Evolutionary conservation across 768 basidiomycete species (phyloP).

Genomic region (Psilocybe tampanensis): DNA sequence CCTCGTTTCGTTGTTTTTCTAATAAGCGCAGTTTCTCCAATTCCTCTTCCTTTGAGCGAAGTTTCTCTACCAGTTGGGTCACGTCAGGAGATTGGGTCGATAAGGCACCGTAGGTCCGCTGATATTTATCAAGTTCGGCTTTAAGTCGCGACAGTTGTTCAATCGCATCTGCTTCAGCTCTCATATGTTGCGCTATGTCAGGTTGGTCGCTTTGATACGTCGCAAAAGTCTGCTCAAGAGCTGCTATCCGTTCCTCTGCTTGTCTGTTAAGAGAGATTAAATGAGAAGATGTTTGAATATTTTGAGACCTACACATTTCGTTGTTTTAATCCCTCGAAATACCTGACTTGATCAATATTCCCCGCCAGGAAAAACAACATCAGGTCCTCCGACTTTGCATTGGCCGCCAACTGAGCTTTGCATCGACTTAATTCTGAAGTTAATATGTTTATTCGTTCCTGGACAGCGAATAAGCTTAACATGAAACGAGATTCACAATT

Average conservation of each 20-base stretch:
- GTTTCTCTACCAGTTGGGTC: constrained; percentile 48
- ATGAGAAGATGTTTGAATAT: not conserved
- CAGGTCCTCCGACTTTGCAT: constrained; percentile 69
- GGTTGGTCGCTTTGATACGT: constrained; percentile 51
- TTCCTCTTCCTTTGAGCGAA: constrained; percentile 72
- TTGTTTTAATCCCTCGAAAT: constrained; percentile 53
- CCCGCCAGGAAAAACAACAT: constrained; percentile 69
- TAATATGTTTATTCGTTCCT: constrained; percentile 76
- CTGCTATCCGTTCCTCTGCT: constrained; percentile 49
- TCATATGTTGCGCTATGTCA: constrained; percentile 52
- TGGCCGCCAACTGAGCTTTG: constrained; percentile 77
- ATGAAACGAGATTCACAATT: not conserved
- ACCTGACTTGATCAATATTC: constrained; percentile 51
- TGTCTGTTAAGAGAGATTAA: constrained; percentile 40
- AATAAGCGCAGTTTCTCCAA: constrained; percentile 62
- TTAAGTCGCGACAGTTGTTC: constrained; percentile 48
- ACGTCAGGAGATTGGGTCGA: constrained; percentile 53
- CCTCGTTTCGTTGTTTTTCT: constrained; percentile 66
- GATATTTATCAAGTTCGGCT: constrained; percentile 60
- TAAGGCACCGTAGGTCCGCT: constrained; percentile 62
- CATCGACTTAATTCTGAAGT: constrained; percentile 73
- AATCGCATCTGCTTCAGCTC: constrained; percentile 51
- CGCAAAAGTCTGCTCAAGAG: constrained; percentile 55
- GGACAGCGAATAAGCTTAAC: constrained; percentile 6
- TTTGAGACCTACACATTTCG: constrained; percentile 54